Evolutionary conservation across 2,329 filamentous ascomycete genomes (phyloP).

Genomic region (Colletotrichum navitas): DNA sequence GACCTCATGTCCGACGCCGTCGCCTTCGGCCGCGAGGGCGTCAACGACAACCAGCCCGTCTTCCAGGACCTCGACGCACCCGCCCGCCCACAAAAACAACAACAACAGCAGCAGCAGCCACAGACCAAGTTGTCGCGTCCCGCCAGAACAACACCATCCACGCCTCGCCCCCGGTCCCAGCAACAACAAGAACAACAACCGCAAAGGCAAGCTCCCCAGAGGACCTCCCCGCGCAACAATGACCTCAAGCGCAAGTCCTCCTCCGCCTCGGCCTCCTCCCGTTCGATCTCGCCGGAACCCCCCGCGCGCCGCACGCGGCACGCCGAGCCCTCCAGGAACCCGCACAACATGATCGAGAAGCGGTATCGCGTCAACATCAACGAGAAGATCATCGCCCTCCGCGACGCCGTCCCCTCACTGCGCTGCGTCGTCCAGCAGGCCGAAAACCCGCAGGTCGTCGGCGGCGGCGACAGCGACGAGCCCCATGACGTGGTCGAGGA

Average conservation of each 20-base stretch:
- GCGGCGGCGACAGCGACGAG: slow-evolving; percentile 46
- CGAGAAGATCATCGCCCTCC: slow-evolving; percentile 82
- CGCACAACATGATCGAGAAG: slow-evolving; percentile 90
- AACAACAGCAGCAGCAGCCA: slow-evolving; percentile 4
- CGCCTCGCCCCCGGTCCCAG: slow-evolving; percentile 11
- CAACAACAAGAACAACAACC: neutral
- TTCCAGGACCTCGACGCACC: slow-evolving; percentile 44
- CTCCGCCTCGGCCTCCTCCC: slow-evolving; percentile 48
- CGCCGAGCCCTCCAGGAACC: slow-evolving; percentile 74
- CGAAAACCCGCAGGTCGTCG: slow-evolving; percentile 43
- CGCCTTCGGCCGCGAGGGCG: slow-evolving; percentile 45
- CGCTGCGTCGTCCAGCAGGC: slow-evolving; percentile 53
- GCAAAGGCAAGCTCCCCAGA: slow-evolving; percentile 3
- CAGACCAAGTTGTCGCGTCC: slow-evolving; percentile 17
- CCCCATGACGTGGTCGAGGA: slow-evolving; percentile 46
- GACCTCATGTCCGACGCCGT: slow-evolving; percentile 47
- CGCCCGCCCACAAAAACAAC: slow-evolving; percentile 6
- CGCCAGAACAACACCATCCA: slow-evolving; percentile 13
- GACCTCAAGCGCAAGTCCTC: slow-evolving; percentile 52
- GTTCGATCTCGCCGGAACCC: slow-evolving; percentile 57
- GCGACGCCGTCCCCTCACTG: slow-evolving; percentile 73
- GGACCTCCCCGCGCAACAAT: slow-evolving; percentile 44
- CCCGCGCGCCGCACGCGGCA: slow-evolving; percentile 48
- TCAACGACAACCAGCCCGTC: slow-evolving; percentile 46
- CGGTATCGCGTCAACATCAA: slow-evolving; percentile 86